A percentile compares a stretch with the other conserved stretches of the same genome.
phyloP scores from a whole-genome alignment of 768 basidiomycete species.

The Cubamyces sp. region DNA sequence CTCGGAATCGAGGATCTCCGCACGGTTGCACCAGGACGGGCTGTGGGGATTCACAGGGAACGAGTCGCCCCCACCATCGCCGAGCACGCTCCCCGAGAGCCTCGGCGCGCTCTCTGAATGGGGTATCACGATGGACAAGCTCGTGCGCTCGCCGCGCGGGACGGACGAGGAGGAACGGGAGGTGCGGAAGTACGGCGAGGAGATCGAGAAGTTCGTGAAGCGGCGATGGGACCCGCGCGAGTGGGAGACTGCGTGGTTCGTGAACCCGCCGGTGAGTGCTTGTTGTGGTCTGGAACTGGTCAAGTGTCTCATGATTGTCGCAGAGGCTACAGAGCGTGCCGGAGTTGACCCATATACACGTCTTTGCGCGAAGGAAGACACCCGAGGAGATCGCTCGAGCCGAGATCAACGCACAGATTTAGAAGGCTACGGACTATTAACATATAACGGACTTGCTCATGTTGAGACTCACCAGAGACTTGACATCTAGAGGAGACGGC shows the following conservation, averaged over 20 bases:
- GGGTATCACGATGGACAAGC: conserved; percentile 65
- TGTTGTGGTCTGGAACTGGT: neutral
- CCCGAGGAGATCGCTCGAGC: conserved; percentile 28
- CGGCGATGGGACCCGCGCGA: conserved; percentile 66
- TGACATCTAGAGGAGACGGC: neutral
- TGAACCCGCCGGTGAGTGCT: conserved; percentile 77
- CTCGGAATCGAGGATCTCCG: conserved; percentile 40
- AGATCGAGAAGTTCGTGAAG: conserved; percentile 66
- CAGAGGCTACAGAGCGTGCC: conserved; percentile 84
- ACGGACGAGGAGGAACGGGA: conserved; percentile 56
- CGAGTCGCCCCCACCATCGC: conserved; percentile 55
- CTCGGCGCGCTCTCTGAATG: conserved; percentile 71
- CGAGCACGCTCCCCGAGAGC: conserved; percentile 58
- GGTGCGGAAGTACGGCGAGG: conserved; percentile 53
- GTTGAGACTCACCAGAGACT: no score
- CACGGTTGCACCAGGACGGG: conserved; percentile 73
- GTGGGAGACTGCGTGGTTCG: conserved; percentile 95
- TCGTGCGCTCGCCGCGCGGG: conserved; percentile 55
- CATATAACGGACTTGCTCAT: no score
- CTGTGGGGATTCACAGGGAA: conserved; percentile 82
- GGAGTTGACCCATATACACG: conserved; percentile 83
- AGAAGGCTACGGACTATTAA: no score
- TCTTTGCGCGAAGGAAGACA: conserved; percentile 69
- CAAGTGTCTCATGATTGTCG: conserved; percentile 7
- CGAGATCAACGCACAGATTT: neutral